These are phyloP conservation scores for Anethum foeniculum DNA, from an alignment of 140 eudicot genomes.

Conservation along the genomic window DNA sequence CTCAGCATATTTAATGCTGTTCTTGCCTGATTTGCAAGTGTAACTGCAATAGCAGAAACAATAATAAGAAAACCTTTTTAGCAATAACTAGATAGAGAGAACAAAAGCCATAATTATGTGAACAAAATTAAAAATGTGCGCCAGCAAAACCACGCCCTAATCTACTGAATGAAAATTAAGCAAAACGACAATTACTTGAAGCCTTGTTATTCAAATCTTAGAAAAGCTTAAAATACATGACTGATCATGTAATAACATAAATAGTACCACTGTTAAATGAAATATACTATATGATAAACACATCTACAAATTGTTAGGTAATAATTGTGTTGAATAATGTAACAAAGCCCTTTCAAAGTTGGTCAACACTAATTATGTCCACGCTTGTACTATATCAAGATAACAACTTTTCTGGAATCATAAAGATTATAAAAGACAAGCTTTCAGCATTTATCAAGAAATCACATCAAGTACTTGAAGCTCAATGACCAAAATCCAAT, in stretches of 20 bases:
- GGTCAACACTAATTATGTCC: neutral
- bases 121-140: neutral
- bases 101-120: neutral
- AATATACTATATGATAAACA: neutral
- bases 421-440: neutral
- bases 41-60: constrained; percentile 41
- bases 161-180: neutral
- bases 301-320: neutral
- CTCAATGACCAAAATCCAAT: neutral
- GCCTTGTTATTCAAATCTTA: neutral
- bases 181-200: neutral
- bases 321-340: neutral
- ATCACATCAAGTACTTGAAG: neutral
- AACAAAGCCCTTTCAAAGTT: neutral
- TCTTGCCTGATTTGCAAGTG: constrained; percentile 55
- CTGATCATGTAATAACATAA: neutral
- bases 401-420: neutral
- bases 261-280: neutral
- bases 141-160: neutral
- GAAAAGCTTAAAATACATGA: neutral
- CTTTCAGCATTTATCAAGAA: neutral
- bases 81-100: neutral
- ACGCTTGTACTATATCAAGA: neutral
- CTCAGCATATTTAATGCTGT: constrained; percentile 70
- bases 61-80: neutral